A percentile compares a stretch with the other conserved stretches of the same genome.
phyloP scores from a whole-genome alignment of 2,329 filamentous ascomycete species.

The Ophiostoma ulmi region DNA sequence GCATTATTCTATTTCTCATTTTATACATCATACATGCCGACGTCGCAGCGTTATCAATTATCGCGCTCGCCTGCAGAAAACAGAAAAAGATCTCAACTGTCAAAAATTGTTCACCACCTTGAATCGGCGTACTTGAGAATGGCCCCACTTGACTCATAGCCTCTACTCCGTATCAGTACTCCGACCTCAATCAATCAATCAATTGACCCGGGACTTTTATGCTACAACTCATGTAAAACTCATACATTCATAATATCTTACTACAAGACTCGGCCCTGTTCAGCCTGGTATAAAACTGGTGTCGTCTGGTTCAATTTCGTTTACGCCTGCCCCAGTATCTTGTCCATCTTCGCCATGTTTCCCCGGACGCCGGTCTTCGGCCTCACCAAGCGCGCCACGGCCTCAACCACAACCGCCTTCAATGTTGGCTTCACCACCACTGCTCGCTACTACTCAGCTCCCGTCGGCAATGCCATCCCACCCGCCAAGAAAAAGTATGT shows the following conservation, averaged over 20 bases:
- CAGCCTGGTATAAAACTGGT: not conserved
- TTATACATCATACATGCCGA: not conserved
- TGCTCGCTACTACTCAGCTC: constrained; percentile 49
- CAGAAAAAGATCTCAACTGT: not conserved
- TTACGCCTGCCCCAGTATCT: not conserved
- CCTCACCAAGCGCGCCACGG: constrained; percentile 16
- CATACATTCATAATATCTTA: not conserved
- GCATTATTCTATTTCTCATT: not conserved
- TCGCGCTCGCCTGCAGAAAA: not conserved
- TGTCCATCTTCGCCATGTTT: constrained; percentile 7
- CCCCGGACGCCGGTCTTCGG: constrained; percentile 20
- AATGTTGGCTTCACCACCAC: not conserved
- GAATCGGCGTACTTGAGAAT: not conserved
- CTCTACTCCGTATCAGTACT: not conserved
- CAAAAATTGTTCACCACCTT: constrained; percentile 8
- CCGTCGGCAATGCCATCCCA: constrained; percentile 57
- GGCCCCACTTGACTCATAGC: constrained; percentile 9
- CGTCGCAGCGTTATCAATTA: not conserved
- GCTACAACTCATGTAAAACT: not conserved
- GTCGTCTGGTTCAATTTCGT: not conserved
- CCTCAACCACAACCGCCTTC: not conserved
- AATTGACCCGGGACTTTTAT: not conserved
- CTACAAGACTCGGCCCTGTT: not conserved
- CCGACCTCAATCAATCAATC: not conserved
- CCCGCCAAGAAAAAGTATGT: constrained; percentile 85